Base-by-base conservation (phyloP, 1,139 yeast genomes). In the Meyerozyma athensensis region DNA sequence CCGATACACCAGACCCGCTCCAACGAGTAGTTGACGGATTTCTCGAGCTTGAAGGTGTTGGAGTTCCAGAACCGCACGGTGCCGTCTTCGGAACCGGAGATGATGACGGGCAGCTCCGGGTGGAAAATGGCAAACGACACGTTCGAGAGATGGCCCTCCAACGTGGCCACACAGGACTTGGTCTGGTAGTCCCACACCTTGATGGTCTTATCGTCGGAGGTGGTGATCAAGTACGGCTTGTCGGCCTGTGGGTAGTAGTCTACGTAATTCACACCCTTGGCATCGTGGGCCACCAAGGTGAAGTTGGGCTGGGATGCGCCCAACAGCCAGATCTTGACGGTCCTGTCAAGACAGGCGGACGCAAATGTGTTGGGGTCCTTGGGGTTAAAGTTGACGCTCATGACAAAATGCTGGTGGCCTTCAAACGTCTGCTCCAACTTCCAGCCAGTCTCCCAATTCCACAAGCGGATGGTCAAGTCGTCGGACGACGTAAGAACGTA, bases 381-480 rank as follows among this genome's bases (percentile, higher is more conserved):
- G 42, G 98, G 97, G 63, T 92, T 94, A 70, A 92, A 87, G 37
- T 92, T 89, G 39, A 92, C 80, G 43, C 89, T 79, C 97, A 92
- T 90, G 41, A 92, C 92, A 63, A 85, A 92, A 63, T 92, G 97
- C 58, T 81, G 87, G 61, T 92, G 99, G 41, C 98, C 97, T 62
- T 87, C 96, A 59, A 86, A 94, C 26, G 83, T 79, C 61, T 86
- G 97, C 58, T 87, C 92, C 52, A 84, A 67, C 52, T 78, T 79
- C 98, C 98, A 94, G 56, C 77, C 78, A 57, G 79, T 78, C 38
- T 92, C 97, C 97, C 97, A 92, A 63, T 94, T 89, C 97, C 98
- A 92, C 58, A 90, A 73, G 63, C 83, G 89, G 57, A 94, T 78
- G 31, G 95, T 77, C 68, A 86, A 79, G 61, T 92, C 98, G 64